phyloP scores from a whole-genome alignment of 1,284 basidiomycete genomes.

The Ustilago esculenta region DNA sequence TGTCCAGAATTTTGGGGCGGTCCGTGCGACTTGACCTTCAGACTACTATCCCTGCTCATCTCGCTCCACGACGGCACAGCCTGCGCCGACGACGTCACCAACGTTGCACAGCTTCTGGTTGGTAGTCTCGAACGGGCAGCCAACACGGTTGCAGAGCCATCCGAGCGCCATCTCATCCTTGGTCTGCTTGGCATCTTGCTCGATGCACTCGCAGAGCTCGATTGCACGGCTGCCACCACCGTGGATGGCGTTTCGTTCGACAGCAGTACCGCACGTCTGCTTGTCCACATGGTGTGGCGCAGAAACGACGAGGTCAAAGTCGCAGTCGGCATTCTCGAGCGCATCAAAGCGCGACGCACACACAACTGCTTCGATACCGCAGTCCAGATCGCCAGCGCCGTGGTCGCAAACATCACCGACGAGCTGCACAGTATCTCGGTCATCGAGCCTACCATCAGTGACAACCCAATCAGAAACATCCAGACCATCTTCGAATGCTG shows the following conservation, averaged over 20 bases:
- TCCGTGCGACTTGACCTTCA: constrained; percentile 9
- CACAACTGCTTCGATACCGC: background rate
- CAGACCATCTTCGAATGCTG: constrained; percentile 1
- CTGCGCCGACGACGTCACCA: background rate
- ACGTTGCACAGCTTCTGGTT: background rate
- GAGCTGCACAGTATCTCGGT: background rate
- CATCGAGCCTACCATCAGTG: background rate
- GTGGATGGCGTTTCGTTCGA: background rate
- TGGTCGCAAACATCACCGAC: background rate
- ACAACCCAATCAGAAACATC: background rate
- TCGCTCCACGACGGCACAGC: constrained; percentile 1
- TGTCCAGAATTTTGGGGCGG: background rate
- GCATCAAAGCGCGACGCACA: background rate
- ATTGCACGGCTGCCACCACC: background rate
- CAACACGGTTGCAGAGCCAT: background rate
- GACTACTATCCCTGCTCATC: background rate
- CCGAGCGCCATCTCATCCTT: too few relatives aligned
- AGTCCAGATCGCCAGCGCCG: background rate
- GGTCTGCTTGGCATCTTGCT: constrained; percentile 16
- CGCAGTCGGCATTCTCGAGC: constrained; percentile 11
- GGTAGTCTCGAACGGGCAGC: constrained; percentile 9
- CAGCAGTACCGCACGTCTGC: background rate
- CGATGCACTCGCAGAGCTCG: constrained; percentile 9
- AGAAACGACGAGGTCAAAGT: background rate
- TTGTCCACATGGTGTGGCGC: constrained; percentile 10